Conservation (phyloP, 441 rosid genomes). For the Croton laevigatus region DNA sequence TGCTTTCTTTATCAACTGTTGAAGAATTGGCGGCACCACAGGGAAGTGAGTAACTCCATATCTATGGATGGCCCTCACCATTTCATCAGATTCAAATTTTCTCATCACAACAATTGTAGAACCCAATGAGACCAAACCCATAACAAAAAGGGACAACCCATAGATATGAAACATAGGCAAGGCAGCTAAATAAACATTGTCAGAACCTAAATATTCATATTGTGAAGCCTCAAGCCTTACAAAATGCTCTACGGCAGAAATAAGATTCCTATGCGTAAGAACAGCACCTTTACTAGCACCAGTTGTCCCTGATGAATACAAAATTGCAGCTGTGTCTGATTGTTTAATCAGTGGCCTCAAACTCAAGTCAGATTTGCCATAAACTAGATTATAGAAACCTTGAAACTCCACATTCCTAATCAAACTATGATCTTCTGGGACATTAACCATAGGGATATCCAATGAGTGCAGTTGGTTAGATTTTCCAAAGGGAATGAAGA, state of each 20-base stretch:
- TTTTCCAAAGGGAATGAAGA: slow-evolving; percentile 35
- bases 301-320: slow-evolving; percentile 88
- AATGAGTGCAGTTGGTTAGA: slow-evolving; percentile 32
- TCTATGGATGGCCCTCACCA: slow-evolving; percentile 44
- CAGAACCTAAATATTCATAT: slow-evolving; percentile 41
- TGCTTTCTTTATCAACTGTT: slow-evolving; percentile 43
- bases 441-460: slow-evolving; percentile 38
- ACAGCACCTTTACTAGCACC: slow-evolving; percentile 79
- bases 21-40: slow-evolving; percentile 70
- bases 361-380: slow-evolving; percentile 22
- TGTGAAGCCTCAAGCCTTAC: slow-evolving; percentile 81
- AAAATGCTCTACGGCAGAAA: slow-evolving; percentile 68
- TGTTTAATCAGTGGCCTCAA: slow-evolving; percentile 50
- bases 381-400: slow-evolving; percentile 36
- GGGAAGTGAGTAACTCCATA: slow-evolving; percentile 73
- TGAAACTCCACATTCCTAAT: slow-evolving; percentile 26
- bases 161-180: slow-evolving; percentile 84
- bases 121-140: slow-evolving; percentile 67
- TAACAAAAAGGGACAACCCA: slow-evolving; percentile 65
- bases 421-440: slow-evolving; percentile 43
- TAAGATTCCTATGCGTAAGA: slow-evolving; percentile 67
- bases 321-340: slow-evolving; percentile 65
- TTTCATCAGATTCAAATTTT: slow-evolving; percentile 52
- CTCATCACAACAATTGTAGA: slow-evolving; percentile 67
- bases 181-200: slow-evolving; percentile 63